Conservation (phyloP, 495 filamentous ascomycete genomes). For the Aspergillus sclerotioniger region DNA sequence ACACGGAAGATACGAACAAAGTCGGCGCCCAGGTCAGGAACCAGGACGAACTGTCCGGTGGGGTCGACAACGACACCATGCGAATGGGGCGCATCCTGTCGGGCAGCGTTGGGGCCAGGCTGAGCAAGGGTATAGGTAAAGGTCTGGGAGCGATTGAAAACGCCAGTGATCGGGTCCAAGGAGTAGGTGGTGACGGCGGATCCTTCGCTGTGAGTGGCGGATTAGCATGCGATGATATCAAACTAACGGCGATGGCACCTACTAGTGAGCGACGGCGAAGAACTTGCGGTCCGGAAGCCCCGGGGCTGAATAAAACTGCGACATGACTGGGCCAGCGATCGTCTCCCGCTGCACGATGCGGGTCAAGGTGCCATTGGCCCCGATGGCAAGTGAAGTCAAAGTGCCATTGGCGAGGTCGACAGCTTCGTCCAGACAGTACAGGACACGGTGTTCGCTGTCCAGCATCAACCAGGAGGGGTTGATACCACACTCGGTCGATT, state of each 20-base stretch:
- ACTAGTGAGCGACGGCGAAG: slow-evolving; percentile 34
- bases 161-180: slow-evolving; percentile 10
- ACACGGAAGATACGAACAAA: slow-evolving; percentile 56
- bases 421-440: slow-evolving; percentile 24
- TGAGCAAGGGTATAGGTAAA: slow-evolving; percentile 44
- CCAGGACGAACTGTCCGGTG: slow-evolving; percentile 54
- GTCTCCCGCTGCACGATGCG: slow-evolving; percentile 13
- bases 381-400: slow-evolving; percentile 17
- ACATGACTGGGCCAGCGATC: slow-evolving; percentile 20
- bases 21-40: slow-evolving; percentile 66
- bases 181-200: slow-evolving; percentile 22
- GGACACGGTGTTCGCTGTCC: slow-evolving; percentile 9
- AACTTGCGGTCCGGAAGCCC: slow-evolving; percentile 13
- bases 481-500: slow-evolving; percentile 16
- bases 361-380: slow-evolving; percentile 16
- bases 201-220: slow-evolving; percentile 8
- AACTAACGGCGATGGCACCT: slow-evolving; percentile 14
- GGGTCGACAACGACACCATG: slow-evolving; percentile 63
- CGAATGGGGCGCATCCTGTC: slow-evolving; percentile 61
- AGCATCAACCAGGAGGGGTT: slow-evolving; percentile 26
- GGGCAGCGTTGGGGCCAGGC: slow-evolving; percentile 43
- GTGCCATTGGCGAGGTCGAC: slow-evolving; percentile 19
- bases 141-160: slow-evolving; percentile 34
- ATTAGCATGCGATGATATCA: slow-evolving; percentile 4
- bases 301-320: slow-evolving; percentile 16